Evolutionary conservation across 225 moss, liverwort and hornwort genomes (phyloP).

Genomic region (Sphagnum contortum): DNA sequence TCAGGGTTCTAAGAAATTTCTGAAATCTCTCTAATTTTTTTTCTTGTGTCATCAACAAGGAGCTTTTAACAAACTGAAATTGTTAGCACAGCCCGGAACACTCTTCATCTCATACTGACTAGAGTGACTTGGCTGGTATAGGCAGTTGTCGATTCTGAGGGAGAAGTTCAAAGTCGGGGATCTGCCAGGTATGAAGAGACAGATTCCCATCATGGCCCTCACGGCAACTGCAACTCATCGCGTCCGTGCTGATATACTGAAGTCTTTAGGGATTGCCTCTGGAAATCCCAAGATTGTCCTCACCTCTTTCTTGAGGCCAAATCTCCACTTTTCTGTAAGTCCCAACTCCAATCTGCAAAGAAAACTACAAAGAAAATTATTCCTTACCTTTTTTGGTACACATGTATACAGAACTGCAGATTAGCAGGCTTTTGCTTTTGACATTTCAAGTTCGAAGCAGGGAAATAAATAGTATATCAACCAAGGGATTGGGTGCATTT

Average conservation of each 20-base stretch:
- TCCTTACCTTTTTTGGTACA: too few relatives aligned
- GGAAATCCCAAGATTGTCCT: slow-evolving; percentile 62
- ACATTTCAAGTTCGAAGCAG: too few relatives aligned
- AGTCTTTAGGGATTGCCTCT: slow-evolving; percentile 50
- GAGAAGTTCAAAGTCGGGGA: slow-evolving; percentile 42
- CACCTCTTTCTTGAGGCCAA: slow-evolving; percentile 70
- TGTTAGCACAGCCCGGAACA: too few relatives aligned
- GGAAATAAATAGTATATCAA: too few relatives aligned
- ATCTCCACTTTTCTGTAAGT: slow-evolving; percentile 70
- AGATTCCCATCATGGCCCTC: slow-evolving; percentile 76
- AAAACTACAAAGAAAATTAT: too few relatives aligned
- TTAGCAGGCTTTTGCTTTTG: too few relatives aligned
- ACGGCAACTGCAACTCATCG: slow-evolving; percentile 74
- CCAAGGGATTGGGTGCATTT: too few relatives aligned
- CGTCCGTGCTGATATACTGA: slow-evolving; percentile 58
- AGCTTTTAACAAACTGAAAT: too few relatives aligned
- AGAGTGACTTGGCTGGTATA: slow-evolving; percentile 24
- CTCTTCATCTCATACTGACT: slow-evolving; percentile 4
- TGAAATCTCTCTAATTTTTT: too few relatives aligned
- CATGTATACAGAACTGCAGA: too few relatives aligned
- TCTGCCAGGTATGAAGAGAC: slow-evolving; percentile 33
- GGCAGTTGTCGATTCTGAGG: slow-evolving; percentile 58
- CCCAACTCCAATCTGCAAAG: background rate
- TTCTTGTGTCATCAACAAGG: too few relatives aligned
- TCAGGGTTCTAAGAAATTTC: too few relatives aligned